Base-by-base conservation (phyloP, 257 asterid species). In the Solanum chiquidenum region DNA sequence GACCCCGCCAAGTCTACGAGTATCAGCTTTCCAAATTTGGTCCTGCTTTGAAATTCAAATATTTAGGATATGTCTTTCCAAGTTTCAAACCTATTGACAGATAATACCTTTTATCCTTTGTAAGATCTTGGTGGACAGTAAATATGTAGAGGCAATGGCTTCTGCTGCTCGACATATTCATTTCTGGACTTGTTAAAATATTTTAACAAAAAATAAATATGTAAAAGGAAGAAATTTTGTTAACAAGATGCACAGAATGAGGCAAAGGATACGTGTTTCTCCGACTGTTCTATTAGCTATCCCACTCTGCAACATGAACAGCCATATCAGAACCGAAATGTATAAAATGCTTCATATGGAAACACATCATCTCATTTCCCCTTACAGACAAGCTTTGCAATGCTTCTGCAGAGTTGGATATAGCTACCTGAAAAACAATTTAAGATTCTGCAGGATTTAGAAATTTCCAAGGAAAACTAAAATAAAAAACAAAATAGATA, bases 1-100 rank as follows among this genome's bases (percentile, higher is more conserved):
- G 98, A 96, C 72, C 98, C 98, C 16, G 98, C 98, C 86, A 96
- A 91, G 93, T 96, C 98, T 86, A 95, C 98, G 66, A 96, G 98
- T 88, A 96, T 92, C 91, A 96, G 86, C 90, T 94, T 96, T 89
- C 96, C 95, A 86, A 74, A 87, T 86, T 87, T 89, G 21, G 42
- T 68, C 93, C 98, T 95, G 92, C 88, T 72, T 72, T 80, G n/a
- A 88, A 86, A 64, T 72, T 86, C 38, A 21, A 60, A 72, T 72
- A 86, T 73, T 89, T 74, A 37, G 74, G 68, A 66, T 69, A 89
- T 49, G 58, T 88, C 42, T 12, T 76, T 40, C 37, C 37, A 29
- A 87, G 38, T 86, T 58, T 64, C 14, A 77, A 72, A 42, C 58
- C 31, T 80, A 75, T 55, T 68, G 74, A 86, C 66, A 83, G 71